Evolutionary conservation across 306 rosid species (phyloP), one percentile per base, ranked within the genome.

Genomic region (Glycyrrhiza uralensis): DNA sequence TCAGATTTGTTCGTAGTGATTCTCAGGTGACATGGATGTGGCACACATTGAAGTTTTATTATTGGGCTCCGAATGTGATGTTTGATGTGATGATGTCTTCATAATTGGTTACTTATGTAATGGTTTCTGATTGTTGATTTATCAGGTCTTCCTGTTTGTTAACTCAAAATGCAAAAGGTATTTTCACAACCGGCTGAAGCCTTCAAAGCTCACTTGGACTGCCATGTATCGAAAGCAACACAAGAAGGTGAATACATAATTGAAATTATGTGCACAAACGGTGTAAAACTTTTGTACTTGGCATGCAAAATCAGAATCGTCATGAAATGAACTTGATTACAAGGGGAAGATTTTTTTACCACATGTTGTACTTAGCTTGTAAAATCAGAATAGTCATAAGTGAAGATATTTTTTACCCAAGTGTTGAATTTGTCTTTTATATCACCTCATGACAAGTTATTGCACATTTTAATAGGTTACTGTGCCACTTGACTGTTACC

Each of bases 201-300:
- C 95, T 0, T 86, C 91, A 0, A 89, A 89, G 86, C 91, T 89
- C 61, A 86, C 91, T 38, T 86, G 92, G 95, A 89, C 91, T 45
- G 91, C 95, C 20, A 89, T 89, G 95, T 86, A 60, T 52, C 71
- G 92, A 81, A 89, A 89, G 84, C 92, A 89, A 44, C 96, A 83
- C 45, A 90, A 88, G 88, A 90, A 89, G 92, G 97, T 89, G 26
- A 71, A 30, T 24, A 32, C 33, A 2, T 26, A 1, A 11, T 17
- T 29, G 38, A 12, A 38, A 18, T 58, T 13, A 7, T 39, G 38
- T 52, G 35, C 35, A 12, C 14, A 4, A 10, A 11, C 1, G 7
- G 17, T 15, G 39, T 28, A 59, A 17, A 14, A 9, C 24, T 63
- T 3, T 35, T 15, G 33, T 26, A 57, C 4, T 11, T 36, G 12